Base-by-base conservation (phyloP, 331 rosid species). In the Quercus lobata region DNA sequence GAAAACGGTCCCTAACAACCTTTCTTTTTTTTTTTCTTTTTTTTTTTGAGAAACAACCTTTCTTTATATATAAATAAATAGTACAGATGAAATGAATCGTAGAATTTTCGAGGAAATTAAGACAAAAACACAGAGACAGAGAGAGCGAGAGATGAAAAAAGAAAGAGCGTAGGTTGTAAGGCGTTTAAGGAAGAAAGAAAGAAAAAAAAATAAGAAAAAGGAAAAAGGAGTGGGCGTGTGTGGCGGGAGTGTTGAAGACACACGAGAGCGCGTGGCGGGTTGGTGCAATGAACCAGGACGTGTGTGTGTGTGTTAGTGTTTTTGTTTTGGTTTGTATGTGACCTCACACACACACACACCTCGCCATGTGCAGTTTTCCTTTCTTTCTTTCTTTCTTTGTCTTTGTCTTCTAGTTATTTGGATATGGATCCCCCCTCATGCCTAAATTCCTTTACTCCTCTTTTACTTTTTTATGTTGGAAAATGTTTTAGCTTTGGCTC, bases 211-310 rank as follows among this genome's bases (percentile, higher is more conserved):
- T 24, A 66, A 57, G 3, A 75, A 74, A 12, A 12, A 57, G 3
- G 5, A 7, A 21, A 8, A 21, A 14, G 52, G 37, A 35, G 19
- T 61, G 21, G 68, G n/a, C 78, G 90, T 85, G 92, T 55, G 95
- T 87, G 97, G 97, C 83, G 80, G 88, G 85, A 62, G 82, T 24
- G 76, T n/a, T 73, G 72, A 7, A 55, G 83, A 52, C 83, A 80
- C 72, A 61, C 34, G 77, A 85, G n/a, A 32, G 94, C 91, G 94
- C 91, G 94, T 92, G 97, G 76, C 35, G 25, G 16, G 44, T 56
- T 1, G 61, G 34, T 57, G 25, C 30, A 21, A 34, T 7, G 62
- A 77, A 35, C 70, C 6, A 24, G 27, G 61, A 34, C 77, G 79
- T 83, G 70, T 84, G 83, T 37, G 83, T 37, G 46, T 37, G 46